Conservation (phyloP, 2,329 filamentous ascomycete species). For the Botrytis elliptica region DNA sequence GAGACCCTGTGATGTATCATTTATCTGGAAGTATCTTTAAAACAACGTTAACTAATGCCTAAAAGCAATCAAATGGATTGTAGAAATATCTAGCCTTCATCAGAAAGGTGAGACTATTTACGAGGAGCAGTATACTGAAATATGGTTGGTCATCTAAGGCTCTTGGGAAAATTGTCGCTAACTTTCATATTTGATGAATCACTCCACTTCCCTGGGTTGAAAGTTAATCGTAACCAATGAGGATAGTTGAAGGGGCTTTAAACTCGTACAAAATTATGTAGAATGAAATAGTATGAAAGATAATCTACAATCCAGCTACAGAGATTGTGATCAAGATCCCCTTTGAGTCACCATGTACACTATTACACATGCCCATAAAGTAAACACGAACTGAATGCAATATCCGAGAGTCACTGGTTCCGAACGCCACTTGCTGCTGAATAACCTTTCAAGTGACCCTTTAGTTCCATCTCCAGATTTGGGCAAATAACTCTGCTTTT, state of each 20-base stretch:
- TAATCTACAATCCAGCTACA: not conserved
- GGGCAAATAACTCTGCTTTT: not conserved
- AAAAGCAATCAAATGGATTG: too few species aligned
- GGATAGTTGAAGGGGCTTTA: not conserved
- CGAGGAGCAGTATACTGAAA: not conserved
- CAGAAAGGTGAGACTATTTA: not conserved
- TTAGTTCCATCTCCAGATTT: not conserved
- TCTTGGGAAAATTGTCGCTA: not conserved
- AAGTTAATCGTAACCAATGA: not conserved
- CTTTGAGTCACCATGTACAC: not conserved
- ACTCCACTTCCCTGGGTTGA: not conserved
- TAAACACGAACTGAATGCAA: not conserved
- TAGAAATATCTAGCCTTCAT: too few species aligned
- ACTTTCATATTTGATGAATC: not conserved
- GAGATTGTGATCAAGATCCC: not conserved
- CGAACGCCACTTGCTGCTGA: not conserved
- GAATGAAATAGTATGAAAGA: not conserved
- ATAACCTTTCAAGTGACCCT: not conserved
- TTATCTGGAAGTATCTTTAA: too few species aligned
- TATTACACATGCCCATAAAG: rapidly evolving
- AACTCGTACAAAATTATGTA: not conserved
- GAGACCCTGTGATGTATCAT: too few species aligned
- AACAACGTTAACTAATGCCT: too few species aligned
- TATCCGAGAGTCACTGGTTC: not conserved
- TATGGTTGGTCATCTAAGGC: not conserved